phyloP scores from a whole-genome alignment of 495 filamentous ascomycete species.

The Glonium stellatum region DNA sequence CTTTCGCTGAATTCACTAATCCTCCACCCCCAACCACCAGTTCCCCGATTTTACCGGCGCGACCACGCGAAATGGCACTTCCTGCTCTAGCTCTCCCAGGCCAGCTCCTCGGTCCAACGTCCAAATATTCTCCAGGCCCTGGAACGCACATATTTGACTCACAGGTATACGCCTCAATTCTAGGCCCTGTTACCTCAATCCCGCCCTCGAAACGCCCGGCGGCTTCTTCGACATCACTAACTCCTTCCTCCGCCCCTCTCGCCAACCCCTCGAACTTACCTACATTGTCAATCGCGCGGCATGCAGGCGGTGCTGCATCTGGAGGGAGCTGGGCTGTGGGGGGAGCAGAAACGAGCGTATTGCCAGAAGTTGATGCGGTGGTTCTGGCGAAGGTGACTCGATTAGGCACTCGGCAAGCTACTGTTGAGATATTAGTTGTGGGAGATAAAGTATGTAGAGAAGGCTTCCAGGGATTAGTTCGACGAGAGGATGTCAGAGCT shows the following conservation, averaged over 20 bases:
- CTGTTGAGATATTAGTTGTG: slow-evolving; percentile 73
- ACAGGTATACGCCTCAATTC: slow-evolving; percentile 67
- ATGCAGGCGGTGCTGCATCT: slow-evolving; percentile 23
- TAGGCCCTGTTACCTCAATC: slow-evolving; percentile 50
- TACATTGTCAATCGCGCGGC: slow-evolving; percentile 34
- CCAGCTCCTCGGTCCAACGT: slow-evolving; percentile 62
- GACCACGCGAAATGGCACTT: slow-evolving; percentile 8
- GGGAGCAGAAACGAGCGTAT: slow-evolving; percentile 49
- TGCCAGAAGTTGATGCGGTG: slow-evolving; percentile 70
- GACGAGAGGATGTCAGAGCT: slow-evolving; percentile 83
- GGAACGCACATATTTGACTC: slow-evolving; percentile 73
- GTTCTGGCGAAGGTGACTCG: slow-evolving; percentile 82
- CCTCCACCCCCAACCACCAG: no score
- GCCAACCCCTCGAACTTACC: slow-evolving; percentile 40
- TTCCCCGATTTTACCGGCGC: no score
- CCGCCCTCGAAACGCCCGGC: slow-evolving; percentile 38
- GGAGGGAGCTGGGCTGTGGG: background rate
- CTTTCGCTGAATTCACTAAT: no score
- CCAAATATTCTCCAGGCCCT: slow-evolving; percentile 60
- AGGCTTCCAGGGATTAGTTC: slow-evolving; percentile 40
- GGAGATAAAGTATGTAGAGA: slow-evolving; percentile 46
- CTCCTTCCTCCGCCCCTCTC: slow-evolving; percentile 31
- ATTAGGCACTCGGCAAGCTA: slow-evolving; percentile 73
- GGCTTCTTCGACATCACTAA: slow-evolving; percentile 30
- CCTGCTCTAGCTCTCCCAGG: slow-evolving; percentile 54